Evolutionary conservation across 495 filamentous ascomycete genomes (phyloP).

Genomic region (Niebla homalea): DNA sequence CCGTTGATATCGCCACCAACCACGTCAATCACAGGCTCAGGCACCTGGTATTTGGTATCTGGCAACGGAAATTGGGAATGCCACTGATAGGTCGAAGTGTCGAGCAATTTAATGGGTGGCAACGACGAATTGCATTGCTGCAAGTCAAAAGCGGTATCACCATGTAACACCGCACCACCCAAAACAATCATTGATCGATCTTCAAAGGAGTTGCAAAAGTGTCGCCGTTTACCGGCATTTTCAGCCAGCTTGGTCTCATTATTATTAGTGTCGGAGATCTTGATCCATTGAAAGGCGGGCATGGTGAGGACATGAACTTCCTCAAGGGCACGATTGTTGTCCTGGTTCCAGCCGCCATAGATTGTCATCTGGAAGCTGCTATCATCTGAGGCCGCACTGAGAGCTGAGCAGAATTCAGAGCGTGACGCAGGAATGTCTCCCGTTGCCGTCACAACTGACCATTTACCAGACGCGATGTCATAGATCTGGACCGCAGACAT

Average conservation of each 20-base stretch:
- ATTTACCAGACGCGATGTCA: not conserved
- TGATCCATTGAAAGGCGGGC: slow-evolving; percentile 7
- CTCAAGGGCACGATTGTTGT: not conserved
- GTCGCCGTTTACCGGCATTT: not conserved
- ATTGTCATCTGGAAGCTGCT: slow-evolving; percentile 2
- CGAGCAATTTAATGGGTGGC: not conserved
- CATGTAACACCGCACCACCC: not conserved
- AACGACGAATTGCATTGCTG: not conserved
- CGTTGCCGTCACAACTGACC: slow-evolving; percentile 2
- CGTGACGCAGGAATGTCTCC: slow-evolving; percentile 1
- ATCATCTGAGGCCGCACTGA: slow-evolving; percentile 5
- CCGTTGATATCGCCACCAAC: slow-evolving; percentile 3
- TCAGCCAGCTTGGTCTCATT: not conserved
- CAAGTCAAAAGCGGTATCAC: not conserved
- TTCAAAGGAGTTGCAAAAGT: slow-evolving; percentile 1
- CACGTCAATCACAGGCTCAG: not conserved
- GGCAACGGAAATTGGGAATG: not conserved
- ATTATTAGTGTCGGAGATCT: not conserved
- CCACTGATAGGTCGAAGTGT: slow-evolving; percentile 4
- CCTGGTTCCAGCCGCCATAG: not conserved
- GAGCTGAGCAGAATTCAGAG: slow-evolving; percentile 1
- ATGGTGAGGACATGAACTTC: slow-evolving; percentile 3
- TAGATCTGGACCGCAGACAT: not conserved
- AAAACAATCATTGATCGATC: slow-evolving; percentile 5
- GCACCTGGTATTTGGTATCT: not conserved